phyloP scores from a whole-genome alignment of 495 filamentous ascomycete genomes.

The Collariella sp. region DNA sequence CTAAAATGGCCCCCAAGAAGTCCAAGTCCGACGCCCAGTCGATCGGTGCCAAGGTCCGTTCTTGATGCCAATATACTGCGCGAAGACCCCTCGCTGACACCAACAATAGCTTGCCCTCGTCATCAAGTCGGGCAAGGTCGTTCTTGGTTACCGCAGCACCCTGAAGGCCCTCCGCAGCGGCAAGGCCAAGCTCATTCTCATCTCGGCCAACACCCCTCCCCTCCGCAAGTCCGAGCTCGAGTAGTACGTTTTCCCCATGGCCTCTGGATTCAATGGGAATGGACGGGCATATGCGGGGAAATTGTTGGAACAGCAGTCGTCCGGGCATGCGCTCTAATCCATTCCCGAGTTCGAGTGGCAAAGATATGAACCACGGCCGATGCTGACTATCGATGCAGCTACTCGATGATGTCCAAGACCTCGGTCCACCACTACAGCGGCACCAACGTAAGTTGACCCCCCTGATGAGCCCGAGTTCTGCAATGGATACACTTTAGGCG shows the following conservation, averaged over 20 bases:
- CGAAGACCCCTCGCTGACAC: conserved; percentile 2
- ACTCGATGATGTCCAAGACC: conserved; percentile 88
- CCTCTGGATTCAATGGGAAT: not conserved
- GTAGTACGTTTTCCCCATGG: conserved; percentile 25
- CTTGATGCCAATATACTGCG: not conserved
- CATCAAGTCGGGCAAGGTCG: conserved; percentile 86
- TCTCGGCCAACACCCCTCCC: conserved; percentile 87
- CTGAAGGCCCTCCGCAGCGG: conserved; percentile 88
- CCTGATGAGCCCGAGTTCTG: conserved; percentile 12
- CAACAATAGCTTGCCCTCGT: conserved; percentile 61
- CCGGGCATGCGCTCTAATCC: not conserved
- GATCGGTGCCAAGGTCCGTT: conserved; percentile 63
- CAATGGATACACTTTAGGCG: not conserved
- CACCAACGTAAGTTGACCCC: conserved; percentile 75
- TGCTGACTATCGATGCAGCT: conserved; percentile 27
- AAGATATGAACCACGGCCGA: conserved; percentile 14
- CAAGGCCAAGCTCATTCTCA: conserved; percentile 68
- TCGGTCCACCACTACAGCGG: conserved; percentile 93
- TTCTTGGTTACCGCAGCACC: conserved; percentile 85
- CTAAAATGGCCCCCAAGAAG: conserved; percentile 85
- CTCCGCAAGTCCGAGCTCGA: conserved; percentile 93
- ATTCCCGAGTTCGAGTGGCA: not conserved
- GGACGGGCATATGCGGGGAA: not conserved
- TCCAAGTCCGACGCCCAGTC: conserved; percentile 84
- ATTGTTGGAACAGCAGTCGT: not conserved